These are phyloP conservation scores for Candida pseudoglaebosa DNA, from an alignment of 805 yeast species.

Conservation along the genomic window DNA sequence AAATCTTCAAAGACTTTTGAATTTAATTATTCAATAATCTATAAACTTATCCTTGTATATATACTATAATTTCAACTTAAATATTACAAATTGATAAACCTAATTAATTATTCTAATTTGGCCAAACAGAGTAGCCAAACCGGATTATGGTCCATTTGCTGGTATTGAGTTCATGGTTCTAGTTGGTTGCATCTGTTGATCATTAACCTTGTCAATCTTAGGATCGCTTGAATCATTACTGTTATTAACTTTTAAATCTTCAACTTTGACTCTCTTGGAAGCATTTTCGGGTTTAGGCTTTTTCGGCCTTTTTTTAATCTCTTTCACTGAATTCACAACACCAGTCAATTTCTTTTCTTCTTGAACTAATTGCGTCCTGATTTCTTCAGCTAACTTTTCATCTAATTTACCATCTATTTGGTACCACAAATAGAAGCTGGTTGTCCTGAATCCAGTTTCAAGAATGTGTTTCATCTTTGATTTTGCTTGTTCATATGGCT, in stretches of 20 bases:
- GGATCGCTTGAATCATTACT: neutral
- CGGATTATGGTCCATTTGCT: no score
- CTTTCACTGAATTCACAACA: constrained; percentile 14
- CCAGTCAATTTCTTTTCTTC: constrained; percentile 50
- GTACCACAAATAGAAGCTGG: constrained; percentile 74
- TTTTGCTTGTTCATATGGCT: constrained; percentile 52
- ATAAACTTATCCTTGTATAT: constrained; percentile 9
- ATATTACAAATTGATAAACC: neutral
- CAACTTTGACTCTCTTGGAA: constrained; percentile 13
- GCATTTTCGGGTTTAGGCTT: constrained; percentile 22
- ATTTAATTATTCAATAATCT: constrained; percentile 16
- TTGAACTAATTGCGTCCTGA: constrained; percentile 53
- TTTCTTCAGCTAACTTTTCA: constrained; percentile 58
- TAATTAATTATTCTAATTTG: no score
- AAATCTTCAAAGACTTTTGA: constrained; percentile 22
- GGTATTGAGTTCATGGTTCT: neutral
- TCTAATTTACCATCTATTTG: constrained; percentile 75
- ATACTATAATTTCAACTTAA: constrained; percentile 1
- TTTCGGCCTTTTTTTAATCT: constrained; percentile 31
- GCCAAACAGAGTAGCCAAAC: neutral
- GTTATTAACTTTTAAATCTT: constrained; percentile 1
- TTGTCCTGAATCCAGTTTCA: constrained; percentile 53
- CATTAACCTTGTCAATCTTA: neutral
- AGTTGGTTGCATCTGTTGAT: neutral
- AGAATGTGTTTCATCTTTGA: constrained; percentile 59